Evolutionary conservation across 768 basidiomycete genomes (phyloP).

Genomic region (Suillus cothurnatus): DNA sequence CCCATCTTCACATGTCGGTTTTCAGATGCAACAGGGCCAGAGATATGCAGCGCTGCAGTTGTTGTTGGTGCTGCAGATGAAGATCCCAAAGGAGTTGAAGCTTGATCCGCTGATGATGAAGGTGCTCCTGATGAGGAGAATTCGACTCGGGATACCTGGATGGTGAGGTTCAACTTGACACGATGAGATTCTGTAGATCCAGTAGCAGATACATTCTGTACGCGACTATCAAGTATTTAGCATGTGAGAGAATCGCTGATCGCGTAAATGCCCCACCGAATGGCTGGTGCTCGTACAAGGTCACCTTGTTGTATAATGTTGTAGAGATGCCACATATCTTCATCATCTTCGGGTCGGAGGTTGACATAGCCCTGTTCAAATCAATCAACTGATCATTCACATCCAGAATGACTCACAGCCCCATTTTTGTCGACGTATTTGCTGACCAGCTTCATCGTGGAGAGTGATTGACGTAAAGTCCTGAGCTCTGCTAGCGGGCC

Average conservation of each 20-base stretch:
- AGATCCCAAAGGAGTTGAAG: constrained; percentile 25
- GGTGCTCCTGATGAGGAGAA: constrained; percentile 74
- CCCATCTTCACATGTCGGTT: constrained; percentile 90
- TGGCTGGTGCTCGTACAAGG: constrained; percentile 79
- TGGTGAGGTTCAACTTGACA: constrained; percentile 80
- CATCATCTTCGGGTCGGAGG: constrained; percentile 95
- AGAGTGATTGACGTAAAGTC: constrained; percentile 5
- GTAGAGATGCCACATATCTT: constrained; percentile 99
- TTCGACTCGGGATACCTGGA: constrained; percentile 76
- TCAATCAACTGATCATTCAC: constrained; percentile 21
- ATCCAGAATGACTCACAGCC: constrained; percentile 51
- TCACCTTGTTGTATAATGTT: constrained; percentile 94
- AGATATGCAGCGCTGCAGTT: constrained; percentile 75
- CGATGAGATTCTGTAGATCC: constrained; percentile 94
- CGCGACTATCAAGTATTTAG: constrained; percentile 53
- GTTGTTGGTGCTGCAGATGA: constrained; percentile 36
- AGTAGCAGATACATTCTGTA: constrained; percentile 87
- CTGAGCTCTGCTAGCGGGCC: background rate
- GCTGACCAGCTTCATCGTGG: constrained; percentile 81
- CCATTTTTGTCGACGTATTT: constrained; percentile 85
- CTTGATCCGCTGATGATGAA: constrained; percentile 49
- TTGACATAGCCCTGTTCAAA: constrained; percentile 81
- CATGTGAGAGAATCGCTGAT: constrained; percentile 5
- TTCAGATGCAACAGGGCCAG: constrained; percentile 84
- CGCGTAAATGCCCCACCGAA: constrained; percentile 53